phyloP scores from a whole-genome alignment of 139 green algal species.

The Deuterostichococcus epilithicus region DNA sequence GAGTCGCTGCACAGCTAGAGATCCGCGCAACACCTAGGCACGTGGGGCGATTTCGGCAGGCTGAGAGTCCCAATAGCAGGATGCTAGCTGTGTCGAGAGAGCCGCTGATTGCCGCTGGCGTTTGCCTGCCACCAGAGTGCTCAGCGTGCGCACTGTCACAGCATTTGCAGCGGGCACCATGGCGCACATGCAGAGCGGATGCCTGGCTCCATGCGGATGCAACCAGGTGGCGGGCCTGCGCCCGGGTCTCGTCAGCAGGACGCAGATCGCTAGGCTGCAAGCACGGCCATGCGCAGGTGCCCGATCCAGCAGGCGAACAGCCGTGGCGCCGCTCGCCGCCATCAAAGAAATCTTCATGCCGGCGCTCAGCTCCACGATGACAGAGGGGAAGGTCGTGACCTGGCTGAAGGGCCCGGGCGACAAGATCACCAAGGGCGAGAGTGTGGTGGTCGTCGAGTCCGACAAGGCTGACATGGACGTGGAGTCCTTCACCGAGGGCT shows the following conservation, averaged over 20 bases:
- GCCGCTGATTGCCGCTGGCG: too few relatives aligned
- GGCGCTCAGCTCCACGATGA: slow-evolving; percentile 87
- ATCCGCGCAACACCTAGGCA: too few relatives aligned
- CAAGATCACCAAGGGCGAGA: slow-evolving; percentile 85
- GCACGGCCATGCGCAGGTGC: too few relatives aligned
- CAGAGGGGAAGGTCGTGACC: slow-evolving; percentile 80
- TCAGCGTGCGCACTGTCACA: too few relatives aligned
- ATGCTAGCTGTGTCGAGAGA: too few relatives aligned
- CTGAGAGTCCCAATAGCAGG: too few relatives aligned
- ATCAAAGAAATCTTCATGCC: slow-evolving; percentile 98
- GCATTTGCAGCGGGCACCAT: neutral
- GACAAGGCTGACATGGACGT: slow-evolving; percentile 99
- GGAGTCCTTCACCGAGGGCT: slow-evolving; percentile 91
- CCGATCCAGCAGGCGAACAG: neutral
- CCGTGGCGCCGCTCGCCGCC: slow-evolving; percentile 16
- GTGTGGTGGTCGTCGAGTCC: slow-evolving; percentile 96
- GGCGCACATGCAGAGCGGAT: neutral
- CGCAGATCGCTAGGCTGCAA: neutral
- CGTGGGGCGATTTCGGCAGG: too few relatives aligned
- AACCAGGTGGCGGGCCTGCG: neutral
- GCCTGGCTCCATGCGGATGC: neutral
- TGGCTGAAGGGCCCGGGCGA: slow-evolving; percentile 94
- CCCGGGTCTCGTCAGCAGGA: neutral
- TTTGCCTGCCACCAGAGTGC: too few relatives aligned
- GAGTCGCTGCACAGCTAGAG: too few relatives aligned